Conservation (phyloP, 208 protist genomes). For the Angomonas ambiguus region DNA sequence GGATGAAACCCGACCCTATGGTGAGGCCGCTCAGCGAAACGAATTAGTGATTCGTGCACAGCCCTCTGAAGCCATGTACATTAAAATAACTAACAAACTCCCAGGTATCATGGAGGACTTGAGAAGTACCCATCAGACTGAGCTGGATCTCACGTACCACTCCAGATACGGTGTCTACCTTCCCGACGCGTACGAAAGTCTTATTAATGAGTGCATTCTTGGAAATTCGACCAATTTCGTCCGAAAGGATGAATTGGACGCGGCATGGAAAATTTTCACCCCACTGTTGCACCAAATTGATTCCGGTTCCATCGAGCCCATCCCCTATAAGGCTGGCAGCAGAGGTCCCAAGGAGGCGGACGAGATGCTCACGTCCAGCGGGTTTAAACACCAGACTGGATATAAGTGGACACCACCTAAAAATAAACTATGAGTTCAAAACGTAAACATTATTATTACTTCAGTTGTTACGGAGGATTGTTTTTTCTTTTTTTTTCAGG, state of each 20-base stretch:
- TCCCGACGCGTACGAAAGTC: constrained; percentile 90
- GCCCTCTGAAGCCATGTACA: constrained; percentile 91
- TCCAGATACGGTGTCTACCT: constrained; percentile 71
- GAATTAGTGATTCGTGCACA: constrained; percentile 92
- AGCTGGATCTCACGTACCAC: constrained; percentile 89
- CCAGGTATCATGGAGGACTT: constrained; percentile 74
- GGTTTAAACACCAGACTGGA: constrained; percentile 49
- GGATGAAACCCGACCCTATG: constrained; percentile 80
- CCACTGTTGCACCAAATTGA: constrained; percentile 89
- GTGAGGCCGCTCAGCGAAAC: constrained; percentile 71
- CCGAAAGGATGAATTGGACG: constrained; percentile 88
- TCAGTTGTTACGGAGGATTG: neutral
- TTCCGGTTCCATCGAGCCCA: constrained; percentile 41
- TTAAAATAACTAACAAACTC: constrained; percentile 88
- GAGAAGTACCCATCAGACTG: constrained; percentile 75
- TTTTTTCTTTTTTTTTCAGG: constrained; percentile 15
- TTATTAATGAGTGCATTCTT: constrained; percentile 81
- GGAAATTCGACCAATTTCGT: constrained; percentile 91
- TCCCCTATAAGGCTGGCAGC: constrained; percentile 78
- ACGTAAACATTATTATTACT: neutral
- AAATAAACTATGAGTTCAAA: constrained; percentile 51
- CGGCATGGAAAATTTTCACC: constrained; percentile 89
- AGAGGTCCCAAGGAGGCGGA: constrained; percentile 78
- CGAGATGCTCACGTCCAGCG: constrained; percentile 44
- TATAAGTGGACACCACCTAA: constrained; percentile 45